phyloP scores from a whole-genome alignment of 2,329 filamentous ascomycete genomes.

The Alternaria sp. region DNA sequence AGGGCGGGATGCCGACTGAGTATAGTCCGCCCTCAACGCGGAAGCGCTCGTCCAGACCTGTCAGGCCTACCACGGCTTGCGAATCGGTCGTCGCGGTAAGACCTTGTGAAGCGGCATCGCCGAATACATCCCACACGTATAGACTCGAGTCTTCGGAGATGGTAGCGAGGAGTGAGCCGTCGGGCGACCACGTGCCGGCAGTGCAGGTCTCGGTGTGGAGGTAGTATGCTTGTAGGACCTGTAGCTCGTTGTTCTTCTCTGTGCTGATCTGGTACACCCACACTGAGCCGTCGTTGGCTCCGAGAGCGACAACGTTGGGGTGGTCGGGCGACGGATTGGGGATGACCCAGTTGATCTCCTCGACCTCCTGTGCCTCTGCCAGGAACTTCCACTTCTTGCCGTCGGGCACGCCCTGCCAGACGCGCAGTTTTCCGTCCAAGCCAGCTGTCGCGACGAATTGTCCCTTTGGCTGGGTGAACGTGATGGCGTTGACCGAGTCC shows the following conservation, averaged over 20 bases:
- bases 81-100: constrained; percentile 61
- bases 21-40: constrained; percentile 89
- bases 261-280: constrained; percentile 91
- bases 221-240: constrained; percentile 91
- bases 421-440: constrained; percentile 81
- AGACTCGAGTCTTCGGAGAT: constrained; percentile 88
- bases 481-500: constrained; percentile 86
- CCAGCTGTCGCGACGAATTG: constrained; percentile 87
- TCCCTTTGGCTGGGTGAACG: constrained; percentile 82
- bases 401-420: constrained; percentile 64
- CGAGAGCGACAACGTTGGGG: constrained; percentile 84
- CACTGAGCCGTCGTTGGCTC: constrained; percentile 87
- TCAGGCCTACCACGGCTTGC: constrained; percentile 77
- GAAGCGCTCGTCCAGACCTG: constrained; percentile 84
- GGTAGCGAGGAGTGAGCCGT: constrained; percentile 84
- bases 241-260: constrained; percentile 66
- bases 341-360: constrained; percentile 90
- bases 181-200: constrained; percentile 87
- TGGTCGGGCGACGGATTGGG: constrained; percentile 74
- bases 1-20: constrained; percentile 82
- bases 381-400: constrained; percentile 69
- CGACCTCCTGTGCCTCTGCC: constrained; percentile 83
- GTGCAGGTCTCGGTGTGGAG: constrained; percentile 86
- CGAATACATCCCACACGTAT: constrained; percentile 92
- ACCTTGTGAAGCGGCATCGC: constrained; percentile 71